phyloP scores from a whole-genome alignment of 1,284 basidiomycete genomes.

The Leccinum holopus region DNA sequence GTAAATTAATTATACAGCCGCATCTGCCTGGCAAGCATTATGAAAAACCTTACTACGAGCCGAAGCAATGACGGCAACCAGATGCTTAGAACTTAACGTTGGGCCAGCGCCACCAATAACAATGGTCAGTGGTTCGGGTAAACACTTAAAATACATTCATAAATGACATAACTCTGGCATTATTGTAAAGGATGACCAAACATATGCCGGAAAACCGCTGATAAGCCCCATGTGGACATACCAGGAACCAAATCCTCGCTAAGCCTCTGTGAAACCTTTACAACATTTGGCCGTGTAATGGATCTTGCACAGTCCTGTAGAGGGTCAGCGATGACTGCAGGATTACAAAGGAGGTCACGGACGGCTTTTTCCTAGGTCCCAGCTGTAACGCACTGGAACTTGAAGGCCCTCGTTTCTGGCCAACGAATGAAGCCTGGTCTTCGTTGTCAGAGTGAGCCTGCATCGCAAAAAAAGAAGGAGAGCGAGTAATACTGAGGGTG shows the following conservation, averaged over 20 bases:
- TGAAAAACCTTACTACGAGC: background rate
- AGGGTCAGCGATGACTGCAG: background rate
- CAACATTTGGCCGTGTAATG: background rate
- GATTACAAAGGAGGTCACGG: background rate
- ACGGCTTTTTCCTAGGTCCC: background rate
- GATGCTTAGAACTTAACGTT: background rate
- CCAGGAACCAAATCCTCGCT: background rate
- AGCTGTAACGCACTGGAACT: background rate
- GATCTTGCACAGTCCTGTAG: background rate
- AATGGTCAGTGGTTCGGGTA: background rate
- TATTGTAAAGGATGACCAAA: background rate
- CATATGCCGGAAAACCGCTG: background rate
- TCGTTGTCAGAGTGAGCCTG: background rate
- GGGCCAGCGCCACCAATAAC: background rate
- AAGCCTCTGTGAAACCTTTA: background rate
- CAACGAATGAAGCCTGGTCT: background rate
- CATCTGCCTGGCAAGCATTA: no score
- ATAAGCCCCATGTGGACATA: background rate
- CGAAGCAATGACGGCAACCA: background rate
- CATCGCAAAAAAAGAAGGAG: background rate
- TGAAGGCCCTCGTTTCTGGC: background rate
- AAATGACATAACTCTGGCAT: background rate
- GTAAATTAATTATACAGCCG: no score
- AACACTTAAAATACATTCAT: background rate
- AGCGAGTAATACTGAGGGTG: background rate